Evolutionary conservation across 73 alveolate species (phyloP), one percentile per base, ranked within the genome.

Genomic region (Paraurostyla sp.): DNA sequence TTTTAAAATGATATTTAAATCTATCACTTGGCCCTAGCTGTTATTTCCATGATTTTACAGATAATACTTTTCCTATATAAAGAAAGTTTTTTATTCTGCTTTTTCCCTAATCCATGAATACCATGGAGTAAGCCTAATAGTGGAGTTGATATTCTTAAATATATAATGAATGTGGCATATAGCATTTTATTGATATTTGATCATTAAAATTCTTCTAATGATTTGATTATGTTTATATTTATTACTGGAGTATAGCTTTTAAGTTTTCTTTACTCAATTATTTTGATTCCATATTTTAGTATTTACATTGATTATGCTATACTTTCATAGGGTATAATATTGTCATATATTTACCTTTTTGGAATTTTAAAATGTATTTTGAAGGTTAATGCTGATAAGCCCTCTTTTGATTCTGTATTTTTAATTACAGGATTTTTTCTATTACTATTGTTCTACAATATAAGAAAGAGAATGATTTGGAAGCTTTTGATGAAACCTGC

Each of bases 361-460:
- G 82, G 60, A 16, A 35, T 65, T 0, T 38, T 65, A 6, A 65
- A 65, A 22, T 56, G 54, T 1, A 65, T 65, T 18, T 33, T 65
- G 9, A 33, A 65, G 6, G 1, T 38, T 2, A 58, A 65, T 36
- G 3, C 35, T 0, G 82, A 58, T 16, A 65, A 65, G 41, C 42
- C 41, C 13, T 65, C 82, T 65, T 65, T 65, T 65, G 82, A 65
- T 38, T 3, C 41, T 3, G 82, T 65, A 18, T 65, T 65, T 65
- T 38, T 35, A 3, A 7, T 65, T 20, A 65, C 82, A 38, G 23
- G 35, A 38, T 3, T 40, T 15, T n/a, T 65, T 1, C 46, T 65
- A 7, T 13, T 65, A 38, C 3, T 65, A 2, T 65, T 56, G 18
- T 36, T 65, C 29, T 65, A 65, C 58, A 65, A 65, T 15, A 38